Evolutionary conservation across 2,329 filamentous ascomycete genomes (phyloP), one percentile per base, ranked within the genome.

Genomic region (Fusarium nematophilum): DNA sequence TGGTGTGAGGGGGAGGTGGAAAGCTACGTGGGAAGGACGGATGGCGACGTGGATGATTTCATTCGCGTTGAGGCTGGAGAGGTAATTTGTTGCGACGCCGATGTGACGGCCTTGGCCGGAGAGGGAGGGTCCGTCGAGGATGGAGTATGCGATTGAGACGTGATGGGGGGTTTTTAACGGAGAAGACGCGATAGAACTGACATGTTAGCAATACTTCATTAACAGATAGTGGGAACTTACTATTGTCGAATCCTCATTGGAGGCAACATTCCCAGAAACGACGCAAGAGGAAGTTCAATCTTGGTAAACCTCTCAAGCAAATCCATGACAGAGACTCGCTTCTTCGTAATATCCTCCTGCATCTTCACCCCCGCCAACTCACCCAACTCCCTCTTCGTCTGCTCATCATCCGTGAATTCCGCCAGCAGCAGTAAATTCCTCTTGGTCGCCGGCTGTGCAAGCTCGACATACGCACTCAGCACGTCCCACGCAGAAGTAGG

Each of bases 391-490:
- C 84, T 73, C 27, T 57, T 67, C 3, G 53, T 57, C 6, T 48
- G 39, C 9, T 77, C 75, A 26, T 85, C 78, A 1, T 21, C 13
- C 5, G 62, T 53, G 4, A 53, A 47, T 23, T 65, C 64, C 3
- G 62, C 51, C 21, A 73, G 33, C 2, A 58, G 38, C 23, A 56
- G 30, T 14, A 73, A 53, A 17, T 71, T 70, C 42, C 86, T 83
- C 70, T 85, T 88, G 11, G 86, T 90, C 1, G 87, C 88, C 0
- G 87, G 87, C 62, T 89, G 87, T 5, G 81, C 82, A 2, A 92
- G 79, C 72, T 92, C 90, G 9, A 92, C 83, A 56, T 90, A 91
- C 1, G 84, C 85, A 2, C 83, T 82, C 9, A 92, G 79, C 1
- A 91, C 75, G 45, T 86, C 84, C 11, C 78, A 77, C 0, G 85